Base-by-base conservation (phyloP, 2,329 filamentous ascomycete species). In the Botrytis hyacinthi region DNA sequence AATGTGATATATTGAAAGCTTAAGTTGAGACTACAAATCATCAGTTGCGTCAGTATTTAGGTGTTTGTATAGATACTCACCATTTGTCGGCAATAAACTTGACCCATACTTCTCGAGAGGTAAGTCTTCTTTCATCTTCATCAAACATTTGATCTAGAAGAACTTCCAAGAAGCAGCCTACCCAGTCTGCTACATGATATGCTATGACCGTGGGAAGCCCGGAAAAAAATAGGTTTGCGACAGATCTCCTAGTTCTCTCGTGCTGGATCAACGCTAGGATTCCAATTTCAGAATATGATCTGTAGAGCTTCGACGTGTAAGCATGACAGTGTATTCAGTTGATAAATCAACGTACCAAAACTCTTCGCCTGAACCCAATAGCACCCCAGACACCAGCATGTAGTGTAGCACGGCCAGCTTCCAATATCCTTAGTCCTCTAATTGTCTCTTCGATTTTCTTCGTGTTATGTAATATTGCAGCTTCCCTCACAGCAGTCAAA, bases 351-450 rank as follows among this genome's bases (percentile, higher is more conserved):
- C 75, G 40, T 74, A 81, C 80, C 76, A 81, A 71, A 46, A 81
- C 76, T 14, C 81, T 76, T 66, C 78, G 77, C 57, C 81, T 76
- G 9, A 82, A 70, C 14, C 80, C 80, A 70, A 80, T 68, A 10
- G 79, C 79, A 54, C 80, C 79, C 81, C 81, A 82, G 9, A 80
- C 76, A 20, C 81, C 81, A n/a, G 74, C 76, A 40, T 79, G 73
- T 42, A 81, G 63, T 4, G 75, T 71, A 44, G 73, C 75, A 22
- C 78, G 75, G 6, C 80, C 80, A 67, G 76, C 62, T 60, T 80
- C 78, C 73, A 81, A 77, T 8, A 80, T 70, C 62, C 77, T 75
- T 71, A 81, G 73, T 3, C 79, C 81, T 22, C 73, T 74, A 7
- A 78, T 73, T 18, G 78, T 80, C 40, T 82, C 80, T 60, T 76